Evolutionary conservation across 1,284 basidiomycete species (phyloP), one percentile per base, ranked within the genome.

Genomic region (Laetiporus sulphureus): DNA sequence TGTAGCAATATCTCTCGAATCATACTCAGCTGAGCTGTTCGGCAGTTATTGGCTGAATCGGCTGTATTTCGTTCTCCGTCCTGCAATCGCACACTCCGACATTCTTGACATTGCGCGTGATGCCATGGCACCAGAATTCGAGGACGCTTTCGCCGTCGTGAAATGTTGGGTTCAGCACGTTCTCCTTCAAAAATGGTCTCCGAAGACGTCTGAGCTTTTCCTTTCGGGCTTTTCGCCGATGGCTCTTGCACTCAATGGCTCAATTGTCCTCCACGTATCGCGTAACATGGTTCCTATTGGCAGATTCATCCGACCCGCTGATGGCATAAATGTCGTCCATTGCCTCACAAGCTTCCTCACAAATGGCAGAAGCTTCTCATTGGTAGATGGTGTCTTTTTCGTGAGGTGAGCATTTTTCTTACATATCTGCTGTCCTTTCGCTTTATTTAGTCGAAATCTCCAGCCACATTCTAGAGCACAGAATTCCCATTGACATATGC

Each of bases 391-490:
- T 40, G 42, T 61, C 15, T 39, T 45, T 0, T 57, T 52, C 36
- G 10, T 64, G 18, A 44, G 36, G 54, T 61, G 24, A 36, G 51
- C 27, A 11, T 1, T 22, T 13, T 13, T 31, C 10, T 18, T 10
- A 6, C 13, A 5, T 3, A 19, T 19, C 4, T 21, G 13, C 13
- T 4, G 6, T 29, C 1, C 3, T 5, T 22, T 4, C 5, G 5
- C 38, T n/a, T 30, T 16, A 33, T 8, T 33, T 8, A 15, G 30
- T 13, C 18, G 4, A 16, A 12, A 16, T 4, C 13, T 24, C 15
- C 25, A 79, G 77, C 11, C 66, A 72, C 40, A 44, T 76, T 5
- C 22, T 75, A 2, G 48, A 63, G 0, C 51, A 49, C 0, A 41
- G 39, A 5, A 38, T 71, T 1, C 48, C 44, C 4, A 54, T 75